Percentiles rank a stretch among this genome's conserved stretches.
Conservation (phyloP, 2,329 filamentous ascomycete genomes). For the Alternaria postmessia region DNA sequence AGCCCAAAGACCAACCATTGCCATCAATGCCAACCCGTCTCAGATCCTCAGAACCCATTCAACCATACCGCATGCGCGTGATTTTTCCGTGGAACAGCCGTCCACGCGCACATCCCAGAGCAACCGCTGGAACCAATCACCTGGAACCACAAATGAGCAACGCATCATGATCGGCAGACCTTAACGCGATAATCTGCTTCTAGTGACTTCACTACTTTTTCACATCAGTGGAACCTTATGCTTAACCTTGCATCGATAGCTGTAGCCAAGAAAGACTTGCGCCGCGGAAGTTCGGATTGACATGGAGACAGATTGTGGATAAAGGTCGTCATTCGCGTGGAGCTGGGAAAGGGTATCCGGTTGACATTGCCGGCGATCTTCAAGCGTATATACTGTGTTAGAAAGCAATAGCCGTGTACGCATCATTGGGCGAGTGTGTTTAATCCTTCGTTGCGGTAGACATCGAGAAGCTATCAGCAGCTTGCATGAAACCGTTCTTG, state of each 20-base stretch:
- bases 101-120: not conserved
- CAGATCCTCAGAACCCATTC: not conserved
- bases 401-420: not conserved
- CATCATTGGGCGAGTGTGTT: not conserved
- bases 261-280: not conserved
- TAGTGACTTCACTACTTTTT: conserved; percentile 1
- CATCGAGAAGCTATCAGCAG: not conserved
- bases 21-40: not conserved
- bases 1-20: not conserved
- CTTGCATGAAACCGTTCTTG: not conserved
- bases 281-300: not conserved
- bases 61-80: not conserved
- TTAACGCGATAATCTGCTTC: not conserved
- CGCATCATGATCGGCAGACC: conserved; percentile 16
- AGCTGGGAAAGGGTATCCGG: not conserved
- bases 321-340: not conserved
- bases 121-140: conserved; percentile 5
- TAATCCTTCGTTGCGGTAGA: not conserved
- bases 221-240: not conserved
- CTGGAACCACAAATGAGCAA: not conserved
- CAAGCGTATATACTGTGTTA: not conserved
- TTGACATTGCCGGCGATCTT: not conserved
- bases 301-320: not conserved
- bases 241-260: not conserved
- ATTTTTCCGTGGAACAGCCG: conserved; percentile 1